phyloP scores from a whole-genome alignment of 805 yeast species.

The Wilhelminamyces savonicus region DNA sequence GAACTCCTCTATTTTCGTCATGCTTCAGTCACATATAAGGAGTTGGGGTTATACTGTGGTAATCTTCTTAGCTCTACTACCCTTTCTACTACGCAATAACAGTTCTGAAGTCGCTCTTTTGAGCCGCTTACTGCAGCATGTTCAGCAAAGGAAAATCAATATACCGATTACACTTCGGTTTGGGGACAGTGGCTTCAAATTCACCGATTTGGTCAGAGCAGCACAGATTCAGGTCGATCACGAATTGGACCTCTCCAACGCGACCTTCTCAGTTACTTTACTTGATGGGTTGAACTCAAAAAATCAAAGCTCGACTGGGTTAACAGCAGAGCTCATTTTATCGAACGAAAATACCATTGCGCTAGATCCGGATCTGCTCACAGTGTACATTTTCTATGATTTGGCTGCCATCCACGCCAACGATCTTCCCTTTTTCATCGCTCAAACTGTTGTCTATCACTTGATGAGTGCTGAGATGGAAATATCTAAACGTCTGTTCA shows the following conservation, averaged over 20 bases:
- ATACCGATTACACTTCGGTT: too few relatives aligned
- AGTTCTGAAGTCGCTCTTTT: too few relatives aligned
- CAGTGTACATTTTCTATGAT: slow-evolving; percentile 36
- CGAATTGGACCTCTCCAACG: slow-evolving; percentile 7
- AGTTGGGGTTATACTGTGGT: too few relatives aligned
- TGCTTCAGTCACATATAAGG: too few relatives aligned
- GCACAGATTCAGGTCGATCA: slow-evolving; percentile 28
- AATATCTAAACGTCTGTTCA: too few relatives aligned
- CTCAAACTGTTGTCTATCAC: slow-evolving; percentile 37
- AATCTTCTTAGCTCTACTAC: too few relatives aligned
- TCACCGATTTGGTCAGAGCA: slow-evolving; percentile 63
- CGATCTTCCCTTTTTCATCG: slow-evolving; percentile 56
- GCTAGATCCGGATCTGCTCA: slow-evolving; percentile 33
- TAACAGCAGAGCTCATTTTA: slow-evolving; percentile 20
- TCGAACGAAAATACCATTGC: slow-evolving; percentile 40
- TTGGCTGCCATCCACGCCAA: slow-evolving; percentile 44
- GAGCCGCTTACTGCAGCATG: too few relatives aligned
- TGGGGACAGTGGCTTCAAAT: slow-evolving; percentile 39
- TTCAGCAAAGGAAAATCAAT: too few relatives aligned
- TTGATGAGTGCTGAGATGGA: slow-evolving; percentile 21
- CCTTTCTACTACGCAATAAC: too few relatives aligned
- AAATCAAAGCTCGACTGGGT: too few relatives aligned
- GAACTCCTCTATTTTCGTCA: slow-evolving; percentile 5
- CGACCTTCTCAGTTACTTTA: too few relatives aligned
- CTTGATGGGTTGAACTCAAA: too few relatives aligned